These are phyloP conservation scores for Nepenthes mirabilis DNA, from an alignment of 148 eudicot species.

Conservation along the genomic window DNA sequence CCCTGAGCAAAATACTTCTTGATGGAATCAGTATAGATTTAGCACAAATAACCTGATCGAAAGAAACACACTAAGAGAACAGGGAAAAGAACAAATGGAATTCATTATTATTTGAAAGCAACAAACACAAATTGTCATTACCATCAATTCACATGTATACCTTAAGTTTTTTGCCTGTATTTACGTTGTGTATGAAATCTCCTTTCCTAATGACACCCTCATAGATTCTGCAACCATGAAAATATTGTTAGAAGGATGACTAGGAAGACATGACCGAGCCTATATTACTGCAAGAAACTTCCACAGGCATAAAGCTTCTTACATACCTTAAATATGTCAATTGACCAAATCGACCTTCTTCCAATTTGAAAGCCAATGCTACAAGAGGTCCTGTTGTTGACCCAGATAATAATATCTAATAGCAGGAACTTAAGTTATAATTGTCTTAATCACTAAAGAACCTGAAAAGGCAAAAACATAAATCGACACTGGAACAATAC, in stretches of 20 bases:
- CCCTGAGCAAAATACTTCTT: no score
- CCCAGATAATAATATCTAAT: conserved; percentile 60
- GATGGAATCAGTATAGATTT: no score
- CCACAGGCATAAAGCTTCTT: background rate
- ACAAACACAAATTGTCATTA: no score
- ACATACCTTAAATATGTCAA: conserved; percentile 77
- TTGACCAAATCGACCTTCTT: conserved; percentile 95
- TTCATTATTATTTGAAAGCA: no score
- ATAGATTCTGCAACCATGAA: conserved; percentile 52
- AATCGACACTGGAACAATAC: conserved; percentile 16
- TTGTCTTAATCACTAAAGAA: background rate
- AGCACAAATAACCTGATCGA: no score
- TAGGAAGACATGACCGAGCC: background rate
- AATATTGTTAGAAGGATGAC: conserved; percentile 6
- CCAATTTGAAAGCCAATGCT: conserved; percentile 91
- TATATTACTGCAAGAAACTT: conserved; percentile 1
- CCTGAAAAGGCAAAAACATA: background rate
- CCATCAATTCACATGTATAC: conserved; percentile 13
- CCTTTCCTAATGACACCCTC: conserved; percentile 92
- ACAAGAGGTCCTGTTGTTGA: conserved; percentile 80
- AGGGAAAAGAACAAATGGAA: no score
- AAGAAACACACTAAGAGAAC: no score
- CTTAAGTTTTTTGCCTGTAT: conserved; percentile 90
- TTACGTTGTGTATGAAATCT: conserved; percentile 76
- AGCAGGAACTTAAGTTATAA: conserved; percentile 5